phyloP scores from a whole-genome alignment of 495 filamentous ascomycete genomes.

The Cryomyces antarcticus region DNA sequence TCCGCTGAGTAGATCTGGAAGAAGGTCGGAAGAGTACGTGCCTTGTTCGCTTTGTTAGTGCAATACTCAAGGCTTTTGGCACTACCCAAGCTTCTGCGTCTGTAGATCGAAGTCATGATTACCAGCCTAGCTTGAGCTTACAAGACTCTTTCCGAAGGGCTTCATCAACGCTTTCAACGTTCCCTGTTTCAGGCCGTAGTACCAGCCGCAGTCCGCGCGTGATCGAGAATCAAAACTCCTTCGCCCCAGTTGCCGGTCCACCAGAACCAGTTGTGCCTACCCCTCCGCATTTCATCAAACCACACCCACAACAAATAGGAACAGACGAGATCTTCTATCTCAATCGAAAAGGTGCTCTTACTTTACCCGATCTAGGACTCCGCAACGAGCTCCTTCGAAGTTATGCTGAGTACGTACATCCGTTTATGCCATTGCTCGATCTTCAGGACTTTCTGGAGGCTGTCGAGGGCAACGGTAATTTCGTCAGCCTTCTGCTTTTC shows the following conservation, averaged over 20 bases:
- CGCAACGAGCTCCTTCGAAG: constrained; percentile 51
- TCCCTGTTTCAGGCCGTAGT: not conserved
- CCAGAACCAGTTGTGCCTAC: not conserved
- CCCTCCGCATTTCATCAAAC: constrained; percentile 39
- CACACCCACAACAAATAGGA: constrained; percentile 41
- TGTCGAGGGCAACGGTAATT: constrained; percentile 36
- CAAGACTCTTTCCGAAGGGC: not conserved
- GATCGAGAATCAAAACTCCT: not conserved
- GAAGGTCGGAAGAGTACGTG: constrained; percentile 25
- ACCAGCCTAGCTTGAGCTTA: not conserved
- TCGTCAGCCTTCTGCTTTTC: constrained; percentile 56
- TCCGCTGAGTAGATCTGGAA: constrained; percentile 8
- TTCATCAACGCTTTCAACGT: not conserved
- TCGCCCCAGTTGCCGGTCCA: not conserved
- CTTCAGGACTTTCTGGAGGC: constrained; percentile 48
- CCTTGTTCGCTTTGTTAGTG: constrained; percentile 42
- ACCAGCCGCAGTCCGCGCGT: not conserved
- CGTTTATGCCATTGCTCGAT: constrained; percentile 67
- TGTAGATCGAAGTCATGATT: not conserved
- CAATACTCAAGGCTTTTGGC: not conserved
- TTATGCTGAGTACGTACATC: constrained; percentile 65
- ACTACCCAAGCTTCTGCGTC: not conserved
- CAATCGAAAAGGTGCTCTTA: constrained; percentile 48
- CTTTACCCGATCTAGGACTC: constrained; percentile 40
- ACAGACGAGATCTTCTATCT: constrained; percentile 57